Conservation (phyloP, 2,329 filamentous ascomycete genomes). For the Pyrenophora seminiperda region DNA sequence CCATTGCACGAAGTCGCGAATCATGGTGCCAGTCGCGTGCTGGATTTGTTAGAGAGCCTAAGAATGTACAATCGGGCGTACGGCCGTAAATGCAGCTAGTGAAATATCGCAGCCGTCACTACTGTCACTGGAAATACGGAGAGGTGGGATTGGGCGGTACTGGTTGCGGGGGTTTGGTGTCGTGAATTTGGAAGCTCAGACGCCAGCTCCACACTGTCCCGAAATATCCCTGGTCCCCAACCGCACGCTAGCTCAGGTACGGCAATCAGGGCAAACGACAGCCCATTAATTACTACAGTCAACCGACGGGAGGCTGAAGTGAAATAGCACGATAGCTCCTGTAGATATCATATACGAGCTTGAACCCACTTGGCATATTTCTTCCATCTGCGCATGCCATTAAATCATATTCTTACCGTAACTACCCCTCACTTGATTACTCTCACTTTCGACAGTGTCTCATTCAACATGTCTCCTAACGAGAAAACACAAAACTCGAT, state of each 20-base stretch:
- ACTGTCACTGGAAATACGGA: not conserved
- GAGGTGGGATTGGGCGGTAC: not conserved
- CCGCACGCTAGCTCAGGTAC: slow-evolving; percentile 23
- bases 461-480: slow-evolving; percentile 21
- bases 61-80: slow-evolving; percentile 2
- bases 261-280: not conserved
- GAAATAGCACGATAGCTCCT: not conserved
- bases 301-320: not conserved
- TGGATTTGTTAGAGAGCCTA: slow-evolving; percentile 1
- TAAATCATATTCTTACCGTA: slow-evolving; percentile 2
- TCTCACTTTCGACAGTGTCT: not conserved
- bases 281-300: not conserved
- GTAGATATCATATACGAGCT: no score
- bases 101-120: not conserved
- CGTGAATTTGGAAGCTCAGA: slow-evolving; percentile 22
- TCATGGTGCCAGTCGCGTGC: slow-evolving; percentile 44
- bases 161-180: slow-evolving; percentile 11
- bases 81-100: not conserved
- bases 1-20: slow-evolving; percentile 62
- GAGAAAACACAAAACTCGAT: slow-evolving; percentile 53
- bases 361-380: no score
- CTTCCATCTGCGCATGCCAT: not conserved
- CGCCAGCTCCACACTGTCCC: slow-evolving; percentile 16
- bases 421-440: slow-evolving; percentile 8
- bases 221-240: slow-evolving; percentile 14